phyloP scores from a whole-genome alignment of 441 rosid genomes.

The Corymbia calophylla region DNA sequence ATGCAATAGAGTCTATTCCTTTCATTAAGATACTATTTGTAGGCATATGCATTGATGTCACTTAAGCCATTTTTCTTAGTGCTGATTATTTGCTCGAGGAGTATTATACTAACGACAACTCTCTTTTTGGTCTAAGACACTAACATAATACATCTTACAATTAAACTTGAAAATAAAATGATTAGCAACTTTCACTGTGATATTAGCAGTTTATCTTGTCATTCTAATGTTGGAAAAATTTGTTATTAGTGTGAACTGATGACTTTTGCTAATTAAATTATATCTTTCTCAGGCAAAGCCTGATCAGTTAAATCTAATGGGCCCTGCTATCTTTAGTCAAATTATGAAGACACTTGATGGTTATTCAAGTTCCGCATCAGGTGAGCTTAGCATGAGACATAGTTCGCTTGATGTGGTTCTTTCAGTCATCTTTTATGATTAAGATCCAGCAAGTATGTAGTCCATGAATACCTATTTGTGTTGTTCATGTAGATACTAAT shows the following conservation, averaged over 20 bases:
- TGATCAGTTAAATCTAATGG: slow-evolving; percentile 87
- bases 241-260: not conserved
- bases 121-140: not conserved
- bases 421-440: not conserved
- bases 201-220: not conserved
- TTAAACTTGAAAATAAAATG: not conserved
- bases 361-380: slow-evolving; percentile 64
- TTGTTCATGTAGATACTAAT: slow-evolving; percentile 45
- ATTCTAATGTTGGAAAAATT: not conserved
- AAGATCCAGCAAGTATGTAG: not conserved
- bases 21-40: not conserved
- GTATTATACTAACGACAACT: not conserved
- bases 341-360: slow-evolving; percentile 82
- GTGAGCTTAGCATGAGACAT: slow-evolving; percentile 18
- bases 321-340: slow-evolving; percentile 70
- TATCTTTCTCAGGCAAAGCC: slow-evolving; percentile 49
- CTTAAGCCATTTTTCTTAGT: not conserved
- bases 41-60: not conserved
- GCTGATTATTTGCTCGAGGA: not conserved
- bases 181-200: not conserved
- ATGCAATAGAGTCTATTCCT: not conserved
- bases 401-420: not conserved
- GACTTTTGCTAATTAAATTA: not conserved
- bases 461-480: slow-evolving; percentile 13
- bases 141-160: not conserved